Evolutionary conservation across 768 basidiomycete species (phyloP), one percentile per base, ranked within the genome.

Genomic region (Lentinula edodes): DNA sequence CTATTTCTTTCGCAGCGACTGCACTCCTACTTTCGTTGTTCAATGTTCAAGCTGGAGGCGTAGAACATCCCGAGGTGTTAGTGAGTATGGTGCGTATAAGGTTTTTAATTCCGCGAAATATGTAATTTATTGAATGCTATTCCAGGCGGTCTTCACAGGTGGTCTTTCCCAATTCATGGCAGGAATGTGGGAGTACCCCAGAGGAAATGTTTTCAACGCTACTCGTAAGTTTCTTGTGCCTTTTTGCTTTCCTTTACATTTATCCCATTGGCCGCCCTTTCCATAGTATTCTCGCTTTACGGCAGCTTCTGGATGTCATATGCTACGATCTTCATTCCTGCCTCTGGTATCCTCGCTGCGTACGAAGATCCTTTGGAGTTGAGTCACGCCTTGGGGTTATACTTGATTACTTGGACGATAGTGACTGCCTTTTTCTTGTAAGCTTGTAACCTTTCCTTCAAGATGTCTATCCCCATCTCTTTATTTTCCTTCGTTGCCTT

Each of bases 301-400:
- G 90, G 90, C 35, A 83, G 81, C 0, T 92, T 92, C 76, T 92
- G 90, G 90, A 76, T 91, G 78, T 90, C 90, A 2, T 91, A 83
- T 58, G 88, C 83, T 5, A 77, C 82, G 0, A 84, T 91, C 61
- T 77, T 86, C 68, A 83, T 89, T 52, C 91, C 90, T 0, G 75
- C 78, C n/a, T 80, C 80, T 1, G 88, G 89, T 3, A 75, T 91
- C 46, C 43, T 69, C 3, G 68, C 73, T 0, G 83, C 89, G 0
- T 91, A 88, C 65, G 55, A 66, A 0, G 69, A 70, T 52, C 64
- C 68, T n/a, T 60, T 61, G 32, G 80, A 86, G 68, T 71, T 88
- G 20, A 54, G 66, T 7, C 79, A 81, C 52, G 90, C 89, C 0
- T 58, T 91, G 12, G 89, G 87, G 0, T 80, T 91, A 60, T 91